Percentiles rank a stretch among this genome's conserved stretches.
These are phyloP conservation scores for Aspergillus wentii DNA, from an alignment of 495 filamentous ascomycete species.

Conservation along the genomic window DNA sequence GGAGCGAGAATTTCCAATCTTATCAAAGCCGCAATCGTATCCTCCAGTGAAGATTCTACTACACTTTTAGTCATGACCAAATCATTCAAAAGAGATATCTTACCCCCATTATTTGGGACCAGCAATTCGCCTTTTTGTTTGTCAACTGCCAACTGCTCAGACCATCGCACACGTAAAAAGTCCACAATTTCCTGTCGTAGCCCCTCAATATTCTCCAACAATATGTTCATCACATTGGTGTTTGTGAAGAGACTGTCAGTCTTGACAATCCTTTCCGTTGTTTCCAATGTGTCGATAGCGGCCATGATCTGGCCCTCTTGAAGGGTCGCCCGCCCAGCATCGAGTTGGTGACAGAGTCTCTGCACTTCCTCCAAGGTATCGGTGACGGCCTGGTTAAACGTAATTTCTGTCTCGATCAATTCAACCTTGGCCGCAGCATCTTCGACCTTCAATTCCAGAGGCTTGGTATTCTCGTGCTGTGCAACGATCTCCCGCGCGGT, in stretches of 20 bases:
- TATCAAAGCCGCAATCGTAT: conserved; percentile 29
- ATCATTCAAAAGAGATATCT: not conserved
- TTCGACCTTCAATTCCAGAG: conserved; percentile 51
- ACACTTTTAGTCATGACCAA: conserved; percentile 2
- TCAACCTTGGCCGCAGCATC: conserved; percentile 65
- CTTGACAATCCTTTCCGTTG: conserved; percentile 40
- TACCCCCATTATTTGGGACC: conserved; percentile 35
- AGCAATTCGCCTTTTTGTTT: conserved; percentile 38
- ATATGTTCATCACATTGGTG: conserved; percentile 35
- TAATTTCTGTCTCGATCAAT: conserved; percentile 69
- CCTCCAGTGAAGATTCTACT: conserved; percentile 20
- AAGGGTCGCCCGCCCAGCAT: conserved; percentile 44
- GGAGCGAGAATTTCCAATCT: conserved; percentile 28
- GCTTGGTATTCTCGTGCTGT: conserved; percentile 60
- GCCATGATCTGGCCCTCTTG: conserved; percentile 42
- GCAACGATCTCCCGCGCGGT: conserved; percentile 72
- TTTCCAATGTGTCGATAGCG: conserved; percentile 54
- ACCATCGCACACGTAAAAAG: conserved; percentile 35
- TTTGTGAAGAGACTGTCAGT: conserved; percentile 28
- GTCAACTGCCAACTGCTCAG: conserved; percentile 52
- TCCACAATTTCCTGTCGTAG: conserved; percentile 30
- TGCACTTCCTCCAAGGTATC: conserved; percentile 57
- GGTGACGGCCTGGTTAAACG: conserved; percentile 67
- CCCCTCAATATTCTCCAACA: conserved; percentile 24
- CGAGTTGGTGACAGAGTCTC: conserved; percentile 31